A percentile compares a stretch with the other conserved stretches of the same genome.
These are phyloP conservation scores for Myochromella boudieri DNA, from an alignment of 768 basidiomycete genomes.

Conservation along the genomic window DNA sequence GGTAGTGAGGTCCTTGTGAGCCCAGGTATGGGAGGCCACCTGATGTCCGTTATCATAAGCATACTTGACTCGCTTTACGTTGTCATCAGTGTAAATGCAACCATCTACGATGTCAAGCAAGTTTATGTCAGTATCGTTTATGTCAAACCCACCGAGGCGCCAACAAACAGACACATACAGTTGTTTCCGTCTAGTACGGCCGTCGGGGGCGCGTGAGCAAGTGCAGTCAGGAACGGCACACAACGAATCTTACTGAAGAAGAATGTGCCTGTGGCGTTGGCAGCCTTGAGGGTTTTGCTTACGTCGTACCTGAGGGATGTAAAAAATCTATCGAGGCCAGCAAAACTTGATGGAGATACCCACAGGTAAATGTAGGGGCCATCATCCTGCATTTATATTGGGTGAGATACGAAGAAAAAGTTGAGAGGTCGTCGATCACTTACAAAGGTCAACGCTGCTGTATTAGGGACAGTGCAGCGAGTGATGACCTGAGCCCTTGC, in stretches of 20 bases:
- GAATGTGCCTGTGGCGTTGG: conserved; percentile 29
- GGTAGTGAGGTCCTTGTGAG: conserved; percentile 29
- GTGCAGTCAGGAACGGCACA: neutral
- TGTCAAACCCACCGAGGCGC: neutral
- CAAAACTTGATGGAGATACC: neutral
- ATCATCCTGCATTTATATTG: conserved; percentile 15
- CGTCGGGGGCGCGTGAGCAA: neutral
- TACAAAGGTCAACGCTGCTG: conserved; percentile 20
- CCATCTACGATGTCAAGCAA: conserved; percentile 17
- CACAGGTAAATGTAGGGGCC: conserved; percentile 17
- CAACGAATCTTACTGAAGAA: conserved; percentile 27
- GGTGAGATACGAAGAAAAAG: neutral
- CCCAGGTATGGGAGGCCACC: conserved; percentile 35
- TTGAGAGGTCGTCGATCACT: neutral
- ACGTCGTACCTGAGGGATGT: conserved; percentile 11
- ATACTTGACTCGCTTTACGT: conserved; percentile 26
- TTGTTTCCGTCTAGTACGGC: conserved; percentile 26
- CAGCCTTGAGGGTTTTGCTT: conserved; percentile 18
- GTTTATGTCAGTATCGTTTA: neutral
- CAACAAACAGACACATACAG: conserved; percentile 16
- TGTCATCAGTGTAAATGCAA: conserved; percentile 31
- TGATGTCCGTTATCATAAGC: conserved; percentile 31
- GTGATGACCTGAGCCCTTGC: conserved; percentile 17
- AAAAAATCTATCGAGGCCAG: neutral
- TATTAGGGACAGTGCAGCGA: conserved; percentile 19